Evolutionary conservation across 139 green algal species (phyloP), one percentile per base, ranked within the genome.

Genomic region (Monoraphidium neglectum): DNA sequence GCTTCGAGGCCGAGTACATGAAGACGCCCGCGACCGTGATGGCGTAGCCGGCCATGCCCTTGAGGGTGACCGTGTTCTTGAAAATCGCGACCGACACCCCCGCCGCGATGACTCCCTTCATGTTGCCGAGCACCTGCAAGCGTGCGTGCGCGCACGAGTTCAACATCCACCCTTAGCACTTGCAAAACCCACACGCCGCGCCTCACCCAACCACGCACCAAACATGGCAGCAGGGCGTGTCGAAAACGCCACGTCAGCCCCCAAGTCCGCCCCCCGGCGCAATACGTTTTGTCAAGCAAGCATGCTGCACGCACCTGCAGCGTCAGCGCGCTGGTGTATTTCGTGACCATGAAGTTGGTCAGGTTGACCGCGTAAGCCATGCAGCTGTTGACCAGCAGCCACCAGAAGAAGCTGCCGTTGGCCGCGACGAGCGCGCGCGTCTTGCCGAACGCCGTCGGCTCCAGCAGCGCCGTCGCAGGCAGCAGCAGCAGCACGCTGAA

Each of bases 341-440:
- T 97, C 18, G 95, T 99, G 32, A 99, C 95, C 76, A 99, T 72
- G 83, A 99, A 98, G 87, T 99, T 99, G 40, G 91, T 96, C 30
- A 99, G 88, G 87, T 99, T 99, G 67, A 97, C 92, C 59, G 96
- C 92, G 86, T 97, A 99, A 1, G 95, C 95, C 8, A 97, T 81
- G 26, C 83, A 80, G 36, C 84, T 92, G 84, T 99, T 99, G 65
- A 83, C 54, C 23, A 98, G 60, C 64, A 98, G 79, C 51, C 76
- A 82, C 64, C 87, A 86, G 68, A 80, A 81, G 68, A 97, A 97
- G 36, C 56, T 73, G 28, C 77, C 66, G 1, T 72, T 72, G 3
- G 15, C 43, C 23, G 65, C 49, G 10, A 79, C 38, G 3, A 67
- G 68, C 59, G 83, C 74, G n/a, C n/a, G n/a, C 30, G 51, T 47